Evolutionary conservation across 31 red algal species (phyloP).

Genomic region (Asparagopsis taxiformis): DNA sequence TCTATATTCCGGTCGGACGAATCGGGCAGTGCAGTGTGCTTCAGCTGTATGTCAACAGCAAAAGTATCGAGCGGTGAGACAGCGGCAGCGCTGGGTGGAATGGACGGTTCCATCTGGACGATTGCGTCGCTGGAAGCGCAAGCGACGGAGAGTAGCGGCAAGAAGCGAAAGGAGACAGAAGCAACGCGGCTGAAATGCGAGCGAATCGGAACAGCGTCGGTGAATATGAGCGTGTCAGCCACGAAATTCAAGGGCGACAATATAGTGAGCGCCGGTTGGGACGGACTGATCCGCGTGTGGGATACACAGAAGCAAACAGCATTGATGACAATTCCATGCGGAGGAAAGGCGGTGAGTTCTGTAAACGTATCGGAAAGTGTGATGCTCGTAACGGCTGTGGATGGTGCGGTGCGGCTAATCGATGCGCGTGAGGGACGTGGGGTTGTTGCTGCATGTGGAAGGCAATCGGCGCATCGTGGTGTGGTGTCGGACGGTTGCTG

Average conservation of each 20-base stretch:
- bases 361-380: slow-evolving; percentile 9
- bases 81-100: background rate
- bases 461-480: slow-evolving; percentile 30
- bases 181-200: background rate
- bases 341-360: slow-evolving; percentile 48
- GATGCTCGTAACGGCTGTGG: slow-evolving; percentile 34
- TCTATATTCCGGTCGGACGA: slow-evolving; percentile 32
- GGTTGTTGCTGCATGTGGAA: slow-evolving; percentile 48
- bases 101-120: slow-evolving; percentile 22
- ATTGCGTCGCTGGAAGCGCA: background rate
- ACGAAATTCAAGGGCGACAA: slow-evolving; percentile 40
- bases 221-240: slow-evolving; percentile 25
- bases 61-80: background rate
- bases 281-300: slow-evolving; percentile 56
- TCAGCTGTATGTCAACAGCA: background rate
- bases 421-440: slow-evolving; percentile 60
- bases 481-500: slow-evolving; percentile 36
- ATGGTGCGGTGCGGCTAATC: slow-evolving; percentile 51
- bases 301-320: slow-evolving; percentile 30
- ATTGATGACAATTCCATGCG: slow-evolving; percentile 58
- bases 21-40: slow-evolving; percentile 11
- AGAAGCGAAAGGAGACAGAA: slow-evolving; percentile 21
- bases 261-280: slow-evolving; percentile 51
- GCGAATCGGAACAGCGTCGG: slow-evolving; percentile 12
- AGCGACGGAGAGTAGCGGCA: background rate